A percentile compares a stretch with the other conserved stretches of the same genome.
phyloP scores from a whole-genome alignment of 1,139 yeast species.

The Kodamaea anthophila region DNA sequence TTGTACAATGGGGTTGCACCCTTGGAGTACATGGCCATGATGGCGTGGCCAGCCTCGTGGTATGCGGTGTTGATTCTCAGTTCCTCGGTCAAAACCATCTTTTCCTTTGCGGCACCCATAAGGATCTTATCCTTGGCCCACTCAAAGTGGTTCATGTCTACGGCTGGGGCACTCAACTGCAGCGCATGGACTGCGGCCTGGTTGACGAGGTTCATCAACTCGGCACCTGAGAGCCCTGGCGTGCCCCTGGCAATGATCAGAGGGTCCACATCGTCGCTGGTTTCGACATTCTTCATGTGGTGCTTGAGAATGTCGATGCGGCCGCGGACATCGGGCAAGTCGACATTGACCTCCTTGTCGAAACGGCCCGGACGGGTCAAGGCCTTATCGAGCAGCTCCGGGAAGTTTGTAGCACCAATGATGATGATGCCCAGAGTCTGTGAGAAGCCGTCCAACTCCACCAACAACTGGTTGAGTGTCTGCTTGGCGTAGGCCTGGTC shows the following conservation, averaged over 20 bases:
- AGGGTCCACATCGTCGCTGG: conserved; percentile 81
- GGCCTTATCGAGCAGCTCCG: conserved; percentile 94
- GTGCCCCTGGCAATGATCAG: conserved; percentile 91
- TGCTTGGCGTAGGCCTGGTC: conserved; percentile 98
- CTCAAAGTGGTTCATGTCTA: conserved; percentile 87
- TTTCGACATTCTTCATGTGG: conserved; percentile 87
- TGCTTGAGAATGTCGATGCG: conserved; percentile 87
- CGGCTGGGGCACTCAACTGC: conserved; percentile 83
- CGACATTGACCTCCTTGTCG: conserved; percentile 92
- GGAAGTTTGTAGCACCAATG: conserved; percentile 97
- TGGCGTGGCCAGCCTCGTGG: conserved; percentile 99
- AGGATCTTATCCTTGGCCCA: conserved; percentile 99
- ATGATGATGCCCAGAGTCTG: conserved; percentile 91
- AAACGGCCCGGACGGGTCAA: conserved; percentile 97
- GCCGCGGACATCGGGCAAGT: conserved; percentile 96
- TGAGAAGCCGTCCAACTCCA: conserved; percentile 93
- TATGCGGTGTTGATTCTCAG: conserved; percentile 90
- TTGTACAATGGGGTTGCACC: conserved; percentile 97
- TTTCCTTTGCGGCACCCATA: conserved; percentile 96
- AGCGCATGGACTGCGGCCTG: conserved; percentile 98
- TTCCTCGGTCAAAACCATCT: conserved; percentile 96
- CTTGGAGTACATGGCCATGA: conserved; percentile 89
- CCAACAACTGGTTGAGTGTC: conserved; percentile 89
- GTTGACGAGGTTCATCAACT: conserved; percentile 87
- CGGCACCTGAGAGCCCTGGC: conserved; percentile 97